phyloP scores from a whole-genome alignment of 768 basidiomycete genomes.

The Tylopilus balloui region DNA sequence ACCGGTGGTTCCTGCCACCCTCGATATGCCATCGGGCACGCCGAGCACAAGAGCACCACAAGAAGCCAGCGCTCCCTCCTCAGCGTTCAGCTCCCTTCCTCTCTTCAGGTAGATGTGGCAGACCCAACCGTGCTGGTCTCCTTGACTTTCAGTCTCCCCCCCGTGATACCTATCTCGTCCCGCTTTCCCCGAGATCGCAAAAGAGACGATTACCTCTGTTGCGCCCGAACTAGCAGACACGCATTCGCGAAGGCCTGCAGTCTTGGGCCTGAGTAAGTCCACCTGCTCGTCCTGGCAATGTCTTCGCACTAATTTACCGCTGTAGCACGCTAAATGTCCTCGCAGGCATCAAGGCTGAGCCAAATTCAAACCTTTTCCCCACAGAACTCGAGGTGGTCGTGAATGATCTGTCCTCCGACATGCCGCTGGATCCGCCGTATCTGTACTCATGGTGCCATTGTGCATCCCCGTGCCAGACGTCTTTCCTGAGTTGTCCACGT shows the following conservation, averaged over 20 bases:
- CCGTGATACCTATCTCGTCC: slow-evolving; percentile 27
- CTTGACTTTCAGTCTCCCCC: slow-evolving; percentile 13
- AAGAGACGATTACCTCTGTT: slow-evolving; percentile 12
- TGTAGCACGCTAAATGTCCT: slow-evolving; percentile 31
- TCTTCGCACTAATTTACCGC: slow-evolving; percentile 6
- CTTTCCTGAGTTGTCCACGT: slow-evolving; percentile 60
- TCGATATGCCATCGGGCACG: slow-evolving; percentile 36
- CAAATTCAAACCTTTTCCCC: slow-evolving; percentile 22
- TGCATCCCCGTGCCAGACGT: slow-evolving; percentile 66
- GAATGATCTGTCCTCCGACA: slow-evolving; percentile 29
- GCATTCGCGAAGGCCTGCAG: slow-evolving; percentile 23
- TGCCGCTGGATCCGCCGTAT: slow-evolving; percentile 26
- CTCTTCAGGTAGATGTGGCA: slow-evolving; percentile 1
- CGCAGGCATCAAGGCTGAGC: slow-evolving; percentile 24
- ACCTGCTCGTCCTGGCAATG: rapidly evolving
- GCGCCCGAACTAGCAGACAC: slow-evolving; percentile 29
- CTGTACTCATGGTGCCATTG: slow-evolving; percentile 64
- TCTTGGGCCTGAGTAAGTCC: slow-evolving; percentile 29
- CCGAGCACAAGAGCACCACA: slow-evolving; percentile 32
- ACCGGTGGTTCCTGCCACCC: slow-evolving; percentile 27
- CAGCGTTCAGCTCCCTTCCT: slow-evolving; percentile 28
- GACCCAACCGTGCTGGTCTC: slow-evolving; percentile 6
- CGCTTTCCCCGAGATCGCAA: slow-evolving; percentile 8
- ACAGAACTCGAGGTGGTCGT: slow-evolving; percentile 24
- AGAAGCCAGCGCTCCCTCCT: slow-evolving; percentile 19